Base-by-base conservation (phyloP, 2,329 filamentous ascomycete species). In the Clarireedia hainanense region DNA sequence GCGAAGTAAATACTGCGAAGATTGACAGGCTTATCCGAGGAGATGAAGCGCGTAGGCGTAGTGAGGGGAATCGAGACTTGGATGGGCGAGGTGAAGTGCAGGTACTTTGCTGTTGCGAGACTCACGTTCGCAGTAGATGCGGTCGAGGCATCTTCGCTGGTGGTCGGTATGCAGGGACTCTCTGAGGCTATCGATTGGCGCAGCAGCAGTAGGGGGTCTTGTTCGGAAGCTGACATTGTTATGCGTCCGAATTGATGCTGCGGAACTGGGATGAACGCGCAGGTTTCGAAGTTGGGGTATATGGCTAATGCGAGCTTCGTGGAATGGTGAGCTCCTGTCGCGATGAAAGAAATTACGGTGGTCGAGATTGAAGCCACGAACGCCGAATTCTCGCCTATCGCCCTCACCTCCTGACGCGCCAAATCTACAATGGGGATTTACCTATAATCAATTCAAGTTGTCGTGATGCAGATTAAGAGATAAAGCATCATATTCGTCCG, bases 1-100 rank as follows among this genome's bases (percentile, higher is more conserved):
- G 91, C 91, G 69, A 97, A 96, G 76, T 92, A 96, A 73, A 96
- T 92, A 70, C 88, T 94, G 69, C 94, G 90, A 64, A 99, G 78
- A 69, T 96, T 89, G 66, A 96, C 85, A 4, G 86, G 79, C 55
- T 78, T 76, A 48, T 81, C 81, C 57, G 82, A 80, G n/a, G 89
- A 91, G 58, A 88, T 80, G 75, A 97, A 97, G 65, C 94, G 89
- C 63, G 94, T 99, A 9, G 85, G 79, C 14, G 80, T 79, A 50
- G 81, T 83, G 62, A 96, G 80, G 1, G 86, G 77, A 57, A 95
- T 78, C 5, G 83, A 77, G 55, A 83, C 76, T 59, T 80, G 79
- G 52, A 75, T 70, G 50, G 80, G 80, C 65, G 79, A 72, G 58
- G 79, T 79, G 75, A 96, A 94, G 63, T 84, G 83, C 57, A 95